Percentiles rank a stretch among this genome's conserved stretches.
Conservation (phyloP, 768 basidiomycete species). For the Coprinopsis marcescibilis region DNA sequence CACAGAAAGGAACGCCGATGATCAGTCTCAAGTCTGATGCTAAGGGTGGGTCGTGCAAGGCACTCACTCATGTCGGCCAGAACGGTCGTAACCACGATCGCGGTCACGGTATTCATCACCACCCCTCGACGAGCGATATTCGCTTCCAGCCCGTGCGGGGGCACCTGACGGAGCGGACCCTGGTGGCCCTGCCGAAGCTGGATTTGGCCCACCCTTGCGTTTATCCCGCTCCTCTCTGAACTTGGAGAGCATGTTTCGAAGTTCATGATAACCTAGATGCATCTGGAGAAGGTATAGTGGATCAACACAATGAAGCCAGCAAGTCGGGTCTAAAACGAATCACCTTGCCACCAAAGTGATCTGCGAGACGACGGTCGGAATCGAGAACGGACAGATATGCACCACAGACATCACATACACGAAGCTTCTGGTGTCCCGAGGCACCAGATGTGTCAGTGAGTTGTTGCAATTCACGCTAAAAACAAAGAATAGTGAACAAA, state of each 20-base stretch:
- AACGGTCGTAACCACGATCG: slow-evolving; percentile 63
- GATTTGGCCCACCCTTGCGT: slow-evolving; percentile 54
- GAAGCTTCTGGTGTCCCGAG: slow-evolving; percentile 98
- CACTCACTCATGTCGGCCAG: slow-evolving; percentile 71
- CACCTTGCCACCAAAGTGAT: slow-evolving; percentile 99
- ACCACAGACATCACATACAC: slow-evolving; percentile 99
- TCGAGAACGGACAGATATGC: slow-evolving; percentile 98
- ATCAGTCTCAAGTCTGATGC: slow-evolving; percentile 24
- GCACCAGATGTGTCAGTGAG: slow-evolving; percentile 97
- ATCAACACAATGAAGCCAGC: slow-evolving; percentile 12
- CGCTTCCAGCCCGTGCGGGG: slow-evolving; percentile 37
- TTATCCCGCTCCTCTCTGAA: slow-evolving; percentile 91
- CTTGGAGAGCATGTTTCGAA: slow-evolving; percentile 87
- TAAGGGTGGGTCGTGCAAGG: slow-evolving; percentile 15
- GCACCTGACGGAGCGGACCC: slow-evolving; percentile 35
- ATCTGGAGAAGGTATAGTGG: slow-evolving; percentile 55
- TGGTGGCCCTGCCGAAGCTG: slow-evolving; percentile 31
- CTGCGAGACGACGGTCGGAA: slow-evolving; percentile 96
- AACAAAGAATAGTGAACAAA: slow-evolving; percentile 12
- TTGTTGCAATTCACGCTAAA: slow-evolving; percentile 86
- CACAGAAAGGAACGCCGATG: slow-evolving; percentile 31
- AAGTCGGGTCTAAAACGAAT: slow-evolving; percentile 6
- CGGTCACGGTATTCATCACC: slow-evolving; percentile 49
- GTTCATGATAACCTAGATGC: slow-evolving; percentile 98
- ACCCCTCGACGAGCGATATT: slow-evolving; percentile 43